Base-by-base conservation (phyloP, 1,284 basidiomycete genomes). In the Melanopsichium pennsylvanicum region DNA sequence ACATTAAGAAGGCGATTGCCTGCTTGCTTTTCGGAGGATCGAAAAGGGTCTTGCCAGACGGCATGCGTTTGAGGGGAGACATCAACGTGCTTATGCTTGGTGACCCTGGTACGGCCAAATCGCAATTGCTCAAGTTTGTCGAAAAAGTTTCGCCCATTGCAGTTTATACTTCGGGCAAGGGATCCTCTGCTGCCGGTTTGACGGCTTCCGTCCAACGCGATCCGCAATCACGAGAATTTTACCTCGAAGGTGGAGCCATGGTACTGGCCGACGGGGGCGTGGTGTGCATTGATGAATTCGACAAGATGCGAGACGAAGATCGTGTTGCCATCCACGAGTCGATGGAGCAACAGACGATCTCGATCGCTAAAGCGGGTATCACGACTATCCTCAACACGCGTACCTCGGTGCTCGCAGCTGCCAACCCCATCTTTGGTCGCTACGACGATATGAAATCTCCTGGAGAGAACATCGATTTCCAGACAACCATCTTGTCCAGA, bases 261-360 rank as follows among this genome's bases (percentile, higher is more conserved):
- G 96, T 99, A 9, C 87, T 99, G 25, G 96, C 96, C 0, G 96
- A 99, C 80, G 93, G 92, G 4, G 96, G 96, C 23, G 94, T 98
- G 13, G 96, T 98, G 18, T 98, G 96, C 81, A 99, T 99, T 78
- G 96, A 99, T 80, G 96, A 99, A 82, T 99, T 99, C 76, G 96
- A 98, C 85, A 99, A 99, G 85, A 99, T 98, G 96, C 86, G 95
- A 25, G 96, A 98, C 79, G 95, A 97, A 82, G 96, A 98, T 80
- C 88, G 96, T 58, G 96, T 98, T 2, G 96, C 96, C 0, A 98
- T 98, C 62, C 96, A 98, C 83, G 96, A 98, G 83, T 96, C 95
- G 15, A 99, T 99, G 95, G 95, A 99, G 79, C 95, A 99, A 81
- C 95, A 99, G 81, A 99, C 95, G 0, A 98, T 99, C 73, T 98